phyloP scores from a whole-genome alignment of 768 basidiomycete species.

The Termitomyces heimii region DNA sequence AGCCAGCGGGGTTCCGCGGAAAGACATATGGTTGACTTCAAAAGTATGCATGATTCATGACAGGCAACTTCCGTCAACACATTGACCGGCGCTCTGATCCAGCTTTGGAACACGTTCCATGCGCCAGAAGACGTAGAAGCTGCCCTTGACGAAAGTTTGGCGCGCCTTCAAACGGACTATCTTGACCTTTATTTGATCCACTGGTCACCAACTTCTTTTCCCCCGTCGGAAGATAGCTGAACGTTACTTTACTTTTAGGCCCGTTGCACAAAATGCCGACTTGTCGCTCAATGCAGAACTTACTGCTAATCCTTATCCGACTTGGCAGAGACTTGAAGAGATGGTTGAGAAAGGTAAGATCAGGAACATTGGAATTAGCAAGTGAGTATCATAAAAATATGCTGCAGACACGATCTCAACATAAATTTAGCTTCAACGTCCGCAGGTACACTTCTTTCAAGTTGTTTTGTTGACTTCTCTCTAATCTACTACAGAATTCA shows the following conservation, averaged over 20 bases:
- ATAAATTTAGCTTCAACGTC: slow-evolving; percentile 52
- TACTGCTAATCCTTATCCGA: slow-evolving; percentile 67
- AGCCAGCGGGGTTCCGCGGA: slow-evolving; percentile 53
- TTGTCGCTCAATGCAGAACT: slow-evolving; percentile 38
- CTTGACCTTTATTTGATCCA: slow-evolving; percentile 70
- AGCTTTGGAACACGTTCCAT: slow-evolving; percentile 80
- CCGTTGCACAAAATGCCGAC: slow-evolving; percentile 59
- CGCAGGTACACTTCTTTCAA: slow-evolving; percentile 28
- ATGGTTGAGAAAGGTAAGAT: slow-evolving; percentile 73
- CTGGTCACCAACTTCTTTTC: slow-evolving; percentile 38
- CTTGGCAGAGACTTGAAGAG: slow-evolving; percentile 78
- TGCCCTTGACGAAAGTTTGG: slow-evolving; percentile 46
- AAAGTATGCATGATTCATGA: slow-evolving; percentile 26
- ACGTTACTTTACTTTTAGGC: slow-evolving; percentile 31
- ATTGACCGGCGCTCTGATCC: background rate
- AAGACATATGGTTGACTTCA: slow-evolving; percentile 65
- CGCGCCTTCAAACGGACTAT: slow-evolving; percentile 8
- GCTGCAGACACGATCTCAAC: background rate
- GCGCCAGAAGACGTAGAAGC: slow-evolving; percentile 66
- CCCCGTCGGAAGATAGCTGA: background rate
- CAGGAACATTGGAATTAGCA: slow-evolving; percentile 80
- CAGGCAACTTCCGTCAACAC: background rate
- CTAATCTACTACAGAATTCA: slow-evolving; percentile 31
- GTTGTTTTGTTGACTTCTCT: slow-evolving; percentile 12
- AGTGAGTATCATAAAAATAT: slow-evolving; percentile 34